These are phyloP conservation scores for Schizochytrium sp. DNA, from an alignment of 108 stramenopile genomes.

Conservation along the genomic window DNA sequence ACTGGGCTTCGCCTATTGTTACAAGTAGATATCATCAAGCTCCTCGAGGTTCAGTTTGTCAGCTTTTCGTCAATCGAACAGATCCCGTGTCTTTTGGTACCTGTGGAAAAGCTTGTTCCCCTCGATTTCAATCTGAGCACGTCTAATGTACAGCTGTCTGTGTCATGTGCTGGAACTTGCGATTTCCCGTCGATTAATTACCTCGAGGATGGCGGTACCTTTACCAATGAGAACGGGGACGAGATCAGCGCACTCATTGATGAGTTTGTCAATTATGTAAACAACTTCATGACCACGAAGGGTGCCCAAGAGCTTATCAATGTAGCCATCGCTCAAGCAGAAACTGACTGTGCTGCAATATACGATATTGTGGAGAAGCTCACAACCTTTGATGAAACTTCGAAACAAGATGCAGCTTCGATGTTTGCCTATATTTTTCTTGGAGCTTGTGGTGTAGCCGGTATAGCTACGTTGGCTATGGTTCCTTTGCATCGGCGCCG, in stretches of 20 bases:
- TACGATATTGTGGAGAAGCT: not conserved
- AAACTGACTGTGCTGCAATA: not conserved
- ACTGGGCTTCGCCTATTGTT: not conserved
- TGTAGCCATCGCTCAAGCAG: not conserved
- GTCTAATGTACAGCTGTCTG: not conserved
- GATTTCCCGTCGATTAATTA: not conserved
- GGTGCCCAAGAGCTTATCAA: slow-evolving; percentile 43
- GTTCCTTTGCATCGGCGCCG: slow-evolving; percentile 5
- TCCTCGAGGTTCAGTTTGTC: not conserved
- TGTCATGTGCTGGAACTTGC: not conserved
- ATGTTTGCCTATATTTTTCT: slow-evolving; percentile 28
- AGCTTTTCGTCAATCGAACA: not conserved
- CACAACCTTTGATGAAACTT: not conserved
- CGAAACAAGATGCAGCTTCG: slow-evolving; percentile 3
- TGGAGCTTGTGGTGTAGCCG: slow-evolving; percentile 3
- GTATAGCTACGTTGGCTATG: not conserved
- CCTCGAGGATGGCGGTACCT: not conserved
- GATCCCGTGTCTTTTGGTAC: slow-evolving; percentile 6
- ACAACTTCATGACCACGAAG: not conserved
- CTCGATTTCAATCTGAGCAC: slow-evolving; percentile 51
- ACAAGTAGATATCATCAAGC: not conserved
- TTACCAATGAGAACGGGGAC: not conserved
- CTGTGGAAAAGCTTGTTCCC: not conserved
- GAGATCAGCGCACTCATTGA: not conserved
- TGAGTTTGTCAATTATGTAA: not conserved